Conservation (phyloP, 2,329 filamentous ascomycete genomes). For the Talaromyces islandicus region DNA sequence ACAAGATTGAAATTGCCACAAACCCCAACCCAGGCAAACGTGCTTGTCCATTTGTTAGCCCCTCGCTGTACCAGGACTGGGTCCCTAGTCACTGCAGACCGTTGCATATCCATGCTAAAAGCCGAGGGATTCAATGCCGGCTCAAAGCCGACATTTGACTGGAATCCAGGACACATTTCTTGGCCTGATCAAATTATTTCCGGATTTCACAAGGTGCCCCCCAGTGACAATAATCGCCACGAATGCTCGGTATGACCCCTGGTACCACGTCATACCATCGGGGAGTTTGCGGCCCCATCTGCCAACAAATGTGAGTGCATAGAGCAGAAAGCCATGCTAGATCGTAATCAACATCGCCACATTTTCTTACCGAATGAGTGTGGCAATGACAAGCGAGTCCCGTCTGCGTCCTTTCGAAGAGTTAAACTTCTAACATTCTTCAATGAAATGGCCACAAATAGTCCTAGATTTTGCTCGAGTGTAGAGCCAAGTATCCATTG, state of each 20-base stretch:
- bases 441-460: neutral
- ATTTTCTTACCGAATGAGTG: neutral
- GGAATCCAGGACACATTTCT: constrained; percentile 69
- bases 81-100: constrained; percentile 46
- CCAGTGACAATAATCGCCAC: constrained; percentile 57
- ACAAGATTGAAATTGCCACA: constrained; percentile 55
- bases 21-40: constrained; percentile 58
- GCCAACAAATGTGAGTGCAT: too few relatives aligned
- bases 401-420: neutral
- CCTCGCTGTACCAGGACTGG: constrained; percentile 59
- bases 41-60: constrained; percentile 62
- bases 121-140: constrained; percentile 50
- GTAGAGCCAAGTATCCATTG: neutral
- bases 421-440: neutral
- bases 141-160: constrained; percentile 55
- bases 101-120: constrained; percentile 46
- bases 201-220: constrained; percentile 47
- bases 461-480: neutral
- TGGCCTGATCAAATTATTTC: constrained; percentile 65
- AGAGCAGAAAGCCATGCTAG: too few relatives aligned
- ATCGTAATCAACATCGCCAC: too few relatives aligned
- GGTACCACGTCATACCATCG: constrained; percentile 42
- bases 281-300: too few relatives aligned
- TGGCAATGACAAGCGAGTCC: neutral
- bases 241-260: constrained; percentile 52